A percentile compares a stretch with the other conserved stretches of the same genome.
phyloP scores from a whole-genome alignment of 1,139 yeast genomes.

The Kurtzmaniella quercitrusa region DNA sequence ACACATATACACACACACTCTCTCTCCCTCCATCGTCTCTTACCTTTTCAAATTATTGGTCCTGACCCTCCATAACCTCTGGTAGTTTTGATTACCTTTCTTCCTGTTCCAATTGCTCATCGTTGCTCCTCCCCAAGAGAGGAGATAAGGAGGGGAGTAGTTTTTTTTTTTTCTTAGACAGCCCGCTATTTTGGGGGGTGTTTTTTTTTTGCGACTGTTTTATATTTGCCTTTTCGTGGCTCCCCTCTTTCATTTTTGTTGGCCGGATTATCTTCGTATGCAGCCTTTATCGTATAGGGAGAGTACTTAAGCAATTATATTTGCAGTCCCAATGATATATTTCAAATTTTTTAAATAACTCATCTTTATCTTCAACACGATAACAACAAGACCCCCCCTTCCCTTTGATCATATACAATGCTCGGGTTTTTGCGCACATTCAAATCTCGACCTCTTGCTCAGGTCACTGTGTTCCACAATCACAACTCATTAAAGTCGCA shows the following conservation, averaged over 20 bases:
- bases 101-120: neutral
- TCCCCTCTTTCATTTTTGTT: neutral
- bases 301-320: neutral
- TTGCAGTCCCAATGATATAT: neutral
- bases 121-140: neutral
- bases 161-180: neutral
- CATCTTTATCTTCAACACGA: conserved; percentile 1
- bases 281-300: conserved; percentile 1
- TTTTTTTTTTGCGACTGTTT: neutral
- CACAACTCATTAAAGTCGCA: conserved; percentile 5
- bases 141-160: conserved; percentile 3
- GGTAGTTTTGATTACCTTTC: neutral
- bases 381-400: too few species aligned
- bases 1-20: too few species aligned
- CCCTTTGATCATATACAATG: neutral
- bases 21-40: too few species aligned
- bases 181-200: neutral
- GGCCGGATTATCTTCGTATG: conserved; percentile 2
- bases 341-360: neutral
- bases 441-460: conserved; percentile 3
- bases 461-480: conserved; percentile 6
- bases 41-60: too few species aligned
- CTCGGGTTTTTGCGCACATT: conserved; percentile 5
- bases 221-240: neutral
- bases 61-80: too few species aligned